Evolutionary conservation across 2,329 filamentous ascomycete genomes (phyloP), one percentile per base, ranked within the genome.

Genomic region (Penicillium paneum): DNA sequence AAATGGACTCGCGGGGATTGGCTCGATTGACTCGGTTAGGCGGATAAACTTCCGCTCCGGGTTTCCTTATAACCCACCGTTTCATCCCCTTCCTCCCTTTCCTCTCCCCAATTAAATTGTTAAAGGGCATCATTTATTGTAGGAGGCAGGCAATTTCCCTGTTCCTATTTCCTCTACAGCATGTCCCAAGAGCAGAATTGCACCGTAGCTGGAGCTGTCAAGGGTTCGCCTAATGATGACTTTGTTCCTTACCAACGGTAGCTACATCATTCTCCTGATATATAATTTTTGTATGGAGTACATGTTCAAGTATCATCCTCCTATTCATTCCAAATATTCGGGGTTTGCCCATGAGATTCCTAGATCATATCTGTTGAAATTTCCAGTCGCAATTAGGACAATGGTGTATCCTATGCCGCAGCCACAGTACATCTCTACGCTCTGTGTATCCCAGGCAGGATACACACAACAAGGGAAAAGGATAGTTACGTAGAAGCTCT

Each of bases 211-310:
- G 83, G 83, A 86, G 81, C 81, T 75, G 74, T 79, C 75, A 79
- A 85, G 78, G 79, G 74, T 51, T 71, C 54, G 59, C 66, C 77
- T 77, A 63, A 82, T 84, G 80, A 85, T 70, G 77, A 77, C 76
- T 74, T 73, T 72, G 81, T 83, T 85, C 83, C 82, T 86, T 86
- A 85, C 83, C 81, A 78, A 85, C 81, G 82, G 79, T 74, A 73
- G 81, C 82, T 76, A 85, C 82, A 85, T 78, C 44, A 29, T 45
- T 54, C 21, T 36, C n/a, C 38, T 28, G 11, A 8, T 35, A 50
- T 7, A 35, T 47, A 21, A 31, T 17, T 6, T n/a, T 17, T 6
- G 12, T 29, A 24, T 5, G 1, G 4, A 1, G 13, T 48, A 19
- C 13, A 24, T 28, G 17, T 19, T 24, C 4, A 15, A 32, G 39